Conservation (phyloP, 2,329 filamentous ascomycete species). For the Parastagonospora nodorum region DNA sequence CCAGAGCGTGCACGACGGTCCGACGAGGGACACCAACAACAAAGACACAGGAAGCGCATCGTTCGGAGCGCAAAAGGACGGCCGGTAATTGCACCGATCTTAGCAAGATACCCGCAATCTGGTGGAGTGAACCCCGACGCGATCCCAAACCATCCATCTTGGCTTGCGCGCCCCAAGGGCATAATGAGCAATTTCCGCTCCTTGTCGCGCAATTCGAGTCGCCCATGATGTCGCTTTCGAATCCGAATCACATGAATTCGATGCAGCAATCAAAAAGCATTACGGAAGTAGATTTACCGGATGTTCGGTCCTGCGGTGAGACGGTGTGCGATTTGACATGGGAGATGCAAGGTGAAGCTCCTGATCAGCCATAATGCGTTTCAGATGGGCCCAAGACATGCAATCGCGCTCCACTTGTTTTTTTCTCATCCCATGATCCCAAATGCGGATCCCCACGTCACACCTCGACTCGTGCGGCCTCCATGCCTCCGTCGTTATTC, state of each 20-base stretch:
- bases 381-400: neutral
- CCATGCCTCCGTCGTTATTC: too few relatives aligned
- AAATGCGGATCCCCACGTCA: constrained; percentile 1
- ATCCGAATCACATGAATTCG: neutral
- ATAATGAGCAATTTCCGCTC: constrained; percentile 13
- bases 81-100: constrained; percentile 9
- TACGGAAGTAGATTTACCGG: too few relatives aligned
- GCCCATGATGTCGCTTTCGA: neutral
- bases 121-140: neutral
- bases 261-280: too few relatives aligned
- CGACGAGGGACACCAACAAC: too few relatives aligned
- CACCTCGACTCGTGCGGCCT: neutral
- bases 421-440: too few relatives aligned
- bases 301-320: too few relatives aligned
- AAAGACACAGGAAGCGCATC: too few relatives aligned
- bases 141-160: neutral
- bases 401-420: neutral
- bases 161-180: neutral
- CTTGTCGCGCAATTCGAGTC: constrained; percentile 1
- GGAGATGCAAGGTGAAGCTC: neutral
- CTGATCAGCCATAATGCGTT: neutral
- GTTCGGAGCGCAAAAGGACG: neutral
- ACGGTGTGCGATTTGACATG: neutral
- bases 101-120: constrained; percentile 14
- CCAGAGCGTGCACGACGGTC: too few relatives aligned